Conservation (phyloP, 2,329 filamentous ascomycete genomes). For the Sporothrix phasma region DNA sequence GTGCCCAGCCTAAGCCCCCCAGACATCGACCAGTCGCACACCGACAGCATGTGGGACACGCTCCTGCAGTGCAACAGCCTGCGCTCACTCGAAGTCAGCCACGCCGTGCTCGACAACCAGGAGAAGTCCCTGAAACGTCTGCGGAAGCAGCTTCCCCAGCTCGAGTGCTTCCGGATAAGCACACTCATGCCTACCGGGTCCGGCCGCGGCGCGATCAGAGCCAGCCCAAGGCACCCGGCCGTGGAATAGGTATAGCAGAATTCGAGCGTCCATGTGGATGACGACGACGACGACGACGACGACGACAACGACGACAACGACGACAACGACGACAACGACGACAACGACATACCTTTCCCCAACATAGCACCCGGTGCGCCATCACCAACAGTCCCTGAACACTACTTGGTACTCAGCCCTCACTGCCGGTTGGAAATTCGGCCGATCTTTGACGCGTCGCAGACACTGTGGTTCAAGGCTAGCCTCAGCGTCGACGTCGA, state of each 20-base stretch:
- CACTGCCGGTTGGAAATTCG: neutral
- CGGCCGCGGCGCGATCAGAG: neutral
- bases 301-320: neutral
- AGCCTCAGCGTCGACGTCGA: conserved; percentile 4
- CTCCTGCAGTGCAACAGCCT: conserved; percentile 12
- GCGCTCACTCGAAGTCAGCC: conserved; percentile 10
- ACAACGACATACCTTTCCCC: neutral
- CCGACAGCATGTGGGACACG: neutral
- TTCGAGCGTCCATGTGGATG: too few species aligned
- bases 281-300: too few species aligned
- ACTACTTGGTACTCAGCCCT: neutral
- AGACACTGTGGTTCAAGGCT: conserved; percentile 12
- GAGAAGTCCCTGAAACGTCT: neutral
- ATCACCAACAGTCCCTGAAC: neutral
- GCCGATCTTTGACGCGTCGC: neutral
- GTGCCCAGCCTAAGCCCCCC: neutral
- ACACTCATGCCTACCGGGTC: conserved; percentile 1
- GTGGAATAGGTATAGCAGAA: too few species aligned
- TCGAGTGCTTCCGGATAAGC: conserved; percentile 2
- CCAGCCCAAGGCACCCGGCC: neutral
- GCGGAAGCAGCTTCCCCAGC: neutral
- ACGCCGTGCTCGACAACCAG: neutral
- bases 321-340: neutral
- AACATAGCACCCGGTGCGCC: neutral
- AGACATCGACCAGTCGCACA: too few species aligned